Conservation (phyloP, 2,329 filamentous ascomycete genomes). For the Xylaria sp. region DNA sequence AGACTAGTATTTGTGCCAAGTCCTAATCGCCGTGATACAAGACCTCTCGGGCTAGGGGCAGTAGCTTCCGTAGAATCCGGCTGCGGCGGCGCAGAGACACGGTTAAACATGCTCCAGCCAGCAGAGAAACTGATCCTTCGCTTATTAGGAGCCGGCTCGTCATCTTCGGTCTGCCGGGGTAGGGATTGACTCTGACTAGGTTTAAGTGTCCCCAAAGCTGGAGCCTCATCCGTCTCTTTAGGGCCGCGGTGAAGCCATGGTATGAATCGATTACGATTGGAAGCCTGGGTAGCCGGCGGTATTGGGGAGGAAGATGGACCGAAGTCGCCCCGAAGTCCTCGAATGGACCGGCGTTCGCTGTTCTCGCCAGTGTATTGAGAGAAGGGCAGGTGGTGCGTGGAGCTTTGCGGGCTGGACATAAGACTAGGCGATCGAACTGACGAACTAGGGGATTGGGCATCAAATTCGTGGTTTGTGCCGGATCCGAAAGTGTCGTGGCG, state of each 20-base stretch:
- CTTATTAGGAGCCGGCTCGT: slow-evolving; percentile 57
- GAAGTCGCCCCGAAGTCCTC: slow-evolving; percentile 39
- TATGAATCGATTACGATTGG: slow-evolving; percentile 59
- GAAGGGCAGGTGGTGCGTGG: slow-evolving; percentile 63
- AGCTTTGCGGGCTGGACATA: slow-evolving; percentile 67
- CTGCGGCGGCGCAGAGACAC: slow-evolving; percentile 49
- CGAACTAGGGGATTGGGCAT: slow-evolving; percentile 65
- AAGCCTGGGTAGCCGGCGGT: slow-evolving; percentile 41
- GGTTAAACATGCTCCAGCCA: slow-evolving; percentile 63
- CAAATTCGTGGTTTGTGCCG: slow-evolving; percentile 47
- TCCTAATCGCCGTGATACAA: slow-evolving; percentile 35
- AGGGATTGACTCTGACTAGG: slow-evolving; percentile 78
- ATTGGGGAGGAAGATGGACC: slow-evolving; percentile 50
- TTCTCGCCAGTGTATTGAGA: slow-evolving; percentile 53
- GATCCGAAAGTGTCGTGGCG: slow-evolving; percentile 47
- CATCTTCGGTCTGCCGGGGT: slow-evolving; percentile 65
- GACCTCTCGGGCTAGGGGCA: slow-evolving; percentile 35
- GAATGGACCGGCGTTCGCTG: slow-evolving; percentile 52
- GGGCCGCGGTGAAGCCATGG: slow-evolving; percentile 65
- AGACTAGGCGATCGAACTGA: slow-evolving; percentile 62
- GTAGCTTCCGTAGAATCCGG: slow-evolving; percentile 50
- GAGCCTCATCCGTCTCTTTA: slow-evolving; percentile 65
- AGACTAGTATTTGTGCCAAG: slow-evolving; percentile 48
- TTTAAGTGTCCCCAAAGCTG: slow-evolving; percentile 71
- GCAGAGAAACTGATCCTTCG: slow-evolving; percentile 62